These are phyloP conservation scores for Chalaropsis ovoidea DNA, from an alignment of 2,329 filamentous ascomycete species.

Conservation along the genomic window DNA sequence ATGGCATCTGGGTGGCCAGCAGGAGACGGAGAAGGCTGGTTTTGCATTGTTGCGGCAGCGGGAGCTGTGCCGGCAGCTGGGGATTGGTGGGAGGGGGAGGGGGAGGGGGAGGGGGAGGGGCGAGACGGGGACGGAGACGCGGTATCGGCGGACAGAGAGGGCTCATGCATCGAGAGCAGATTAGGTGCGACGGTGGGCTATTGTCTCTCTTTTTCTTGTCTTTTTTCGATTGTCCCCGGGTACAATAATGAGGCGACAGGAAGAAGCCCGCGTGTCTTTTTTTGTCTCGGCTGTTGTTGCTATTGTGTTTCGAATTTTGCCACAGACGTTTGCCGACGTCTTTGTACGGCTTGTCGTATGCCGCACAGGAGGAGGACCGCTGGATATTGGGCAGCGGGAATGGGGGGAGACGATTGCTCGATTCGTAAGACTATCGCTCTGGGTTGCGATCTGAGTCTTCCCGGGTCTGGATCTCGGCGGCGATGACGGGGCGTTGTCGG, in stretches of 20 bases:
- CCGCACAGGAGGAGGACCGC: background rate
- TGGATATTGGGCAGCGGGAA: background rate
- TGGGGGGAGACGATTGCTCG: background rate
- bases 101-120: background rate
- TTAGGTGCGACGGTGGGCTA: background rate
- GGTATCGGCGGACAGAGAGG: background rate
- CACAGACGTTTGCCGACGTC: background rate
- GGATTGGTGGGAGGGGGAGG: background rate
- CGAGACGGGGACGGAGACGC: background rate
- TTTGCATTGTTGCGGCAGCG: background rate
- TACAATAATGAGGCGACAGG: background rate
- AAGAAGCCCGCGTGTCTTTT: background rate
- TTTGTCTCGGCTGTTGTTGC: conserved; percentile 12
- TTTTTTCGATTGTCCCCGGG: background rate
- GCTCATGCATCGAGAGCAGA: conserved; percentile 7
- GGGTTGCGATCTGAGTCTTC: background rate
- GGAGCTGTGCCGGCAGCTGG: background rate
- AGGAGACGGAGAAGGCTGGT: background rate
- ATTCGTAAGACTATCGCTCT: background rate
- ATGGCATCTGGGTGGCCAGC: background rate
- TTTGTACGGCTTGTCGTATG: background rate
- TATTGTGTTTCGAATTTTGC: conserved; percentile 11
- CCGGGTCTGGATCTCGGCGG: background rate
- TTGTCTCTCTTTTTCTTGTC: background rate
- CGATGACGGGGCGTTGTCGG: background rate